Evolutionary conservation across 768 basidiomycete genomes (phyloP).

Genomic region (Porphyrellus cyaneotinctus): DNA sequence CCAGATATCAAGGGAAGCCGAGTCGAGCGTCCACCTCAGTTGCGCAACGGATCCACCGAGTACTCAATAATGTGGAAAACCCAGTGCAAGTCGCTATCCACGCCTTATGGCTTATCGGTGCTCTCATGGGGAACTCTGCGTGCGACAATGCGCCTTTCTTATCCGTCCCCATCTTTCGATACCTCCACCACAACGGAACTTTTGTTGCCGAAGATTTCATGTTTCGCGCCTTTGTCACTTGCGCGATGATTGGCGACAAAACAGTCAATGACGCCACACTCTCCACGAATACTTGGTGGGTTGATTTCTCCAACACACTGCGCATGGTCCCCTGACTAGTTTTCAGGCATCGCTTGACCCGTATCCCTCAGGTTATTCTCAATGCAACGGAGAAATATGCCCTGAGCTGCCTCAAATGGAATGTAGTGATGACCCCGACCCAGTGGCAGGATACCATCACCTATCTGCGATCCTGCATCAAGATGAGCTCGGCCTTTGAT

Average conservation of each 20-base stretch:
- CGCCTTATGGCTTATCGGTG: conserved; percentile 32
- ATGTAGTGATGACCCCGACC: conserved; percentile 14
- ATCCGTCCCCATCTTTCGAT: conserved; percentile 28
- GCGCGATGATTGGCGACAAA: conserved; percentile 36
- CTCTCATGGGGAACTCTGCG: conserved; percentile 18
- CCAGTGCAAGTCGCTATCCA: conserved; percentile 28
- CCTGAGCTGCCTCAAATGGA: conserved; percentile 22
- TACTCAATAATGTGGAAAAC: conserved; percentile 22
- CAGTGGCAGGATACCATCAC: conserved; percentile 24
- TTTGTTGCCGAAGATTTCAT: conserved; percentile 32
- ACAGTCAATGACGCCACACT: conserved; percentile 31
- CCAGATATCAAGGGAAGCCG: conserved; percentile 17
- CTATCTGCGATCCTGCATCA: conserved; percentile 24
- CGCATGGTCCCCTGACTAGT: conserved; percentile 3
- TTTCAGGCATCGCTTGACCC: conserved; percentile 21
- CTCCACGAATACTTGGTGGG: conserved; percentile 31
- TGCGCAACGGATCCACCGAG: conserved; percentile 19
- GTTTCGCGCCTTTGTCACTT: conserved; percentile 32
- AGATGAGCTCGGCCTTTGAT: conserved; percentile 23
- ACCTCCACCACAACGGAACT: conserved; percentile 27
- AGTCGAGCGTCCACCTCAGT: conserved; percentile 6
- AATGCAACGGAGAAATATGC: conserved; percentile 22
- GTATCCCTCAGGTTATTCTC: conserved; percentile 21
- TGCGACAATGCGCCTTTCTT: conserved; percentile 23
- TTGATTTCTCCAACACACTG: background rate